Base-by-base conservation (phyloP, 176 grass and related monocot species). In the Cocos nucifera region DNA sequence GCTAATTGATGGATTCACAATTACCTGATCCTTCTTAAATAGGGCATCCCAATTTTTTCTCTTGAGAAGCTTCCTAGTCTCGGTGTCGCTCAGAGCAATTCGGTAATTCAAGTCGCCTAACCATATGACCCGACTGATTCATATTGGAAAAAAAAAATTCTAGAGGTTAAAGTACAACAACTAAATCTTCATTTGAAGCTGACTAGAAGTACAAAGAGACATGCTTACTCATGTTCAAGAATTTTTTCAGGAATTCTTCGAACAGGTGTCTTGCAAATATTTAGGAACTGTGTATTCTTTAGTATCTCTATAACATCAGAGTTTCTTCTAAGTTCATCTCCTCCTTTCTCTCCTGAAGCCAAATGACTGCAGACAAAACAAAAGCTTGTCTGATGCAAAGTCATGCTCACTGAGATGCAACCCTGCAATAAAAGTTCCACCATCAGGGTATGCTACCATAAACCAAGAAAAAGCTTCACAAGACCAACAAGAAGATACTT, bases 341-440 rank as follows among this genome's bases (percentile, higher is more conserved):
- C 83, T 73, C 89, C 90, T 86, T 95, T 95, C 70, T 95, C 79
- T 26, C 90, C 89, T 44, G 82, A 83, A 77, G 82, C 82, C 19
- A 95, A 72, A 74, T 95, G 90, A 67, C 86, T 87, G 66, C 90
- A 95, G 51, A 95, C 65, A 50, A 95, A 95, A 75, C 90, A 95
- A 80, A 95, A 86, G 70, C 76, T 83, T 64, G 90, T 89, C 71
- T 86, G 77, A 66, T 95, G 86, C 56, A 95, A 56, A 64, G 90
- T 83, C 86, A 95, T 84, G 73, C 90, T 95, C 67, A 95, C 74
- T 55, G 90, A 86, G 83, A 95, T 86, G 67, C 86, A 95, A 32
- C 90, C 90, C 90, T 95, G 72, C 60, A 79, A 57, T 67, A 29
- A 57, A 70, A 73, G 51, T 6, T 19, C 8, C 8, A 12, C 9